A percentile compares a stretch with the other conserved stretches of the same genome.
These are phyloP conservation scores for Monosporascus sp. DNA, from an alignment of 2,329 filamentous ascomycete species.

Conservation along the genomic window DNA sequence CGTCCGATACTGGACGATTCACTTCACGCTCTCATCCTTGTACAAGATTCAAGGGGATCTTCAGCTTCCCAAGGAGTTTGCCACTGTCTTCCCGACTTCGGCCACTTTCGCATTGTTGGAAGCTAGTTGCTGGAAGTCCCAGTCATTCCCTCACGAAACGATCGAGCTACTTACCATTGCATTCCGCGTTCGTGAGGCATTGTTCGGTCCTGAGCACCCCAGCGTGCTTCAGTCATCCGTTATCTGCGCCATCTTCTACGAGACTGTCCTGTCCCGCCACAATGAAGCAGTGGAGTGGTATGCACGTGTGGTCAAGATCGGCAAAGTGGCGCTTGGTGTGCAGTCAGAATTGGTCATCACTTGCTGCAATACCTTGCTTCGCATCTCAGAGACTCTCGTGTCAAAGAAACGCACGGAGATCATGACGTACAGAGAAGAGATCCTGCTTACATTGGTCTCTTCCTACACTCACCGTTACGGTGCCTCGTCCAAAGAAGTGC, in stretches of 20 bases:
- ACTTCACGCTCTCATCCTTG: background rate
- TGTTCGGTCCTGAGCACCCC: background rate
- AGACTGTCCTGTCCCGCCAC: background rate
- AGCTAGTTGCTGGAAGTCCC: background rate
- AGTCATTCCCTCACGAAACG: background rate
- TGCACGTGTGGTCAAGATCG: background rate
- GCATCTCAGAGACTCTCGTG: background rate
- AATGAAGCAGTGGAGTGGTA: background rate
- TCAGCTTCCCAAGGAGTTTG: background rate
- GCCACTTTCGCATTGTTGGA: background rate
- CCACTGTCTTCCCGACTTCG: background rate
- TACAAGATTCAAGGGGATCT: slow-evolving; percentile 1
- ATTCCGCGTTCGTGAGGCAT: background rate
- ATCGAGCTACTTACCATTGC: slow-evolving; percentile 1
- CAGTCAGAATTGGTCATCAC: background rate
- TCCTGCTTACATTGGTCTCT: slow-evolving; percentile 1
- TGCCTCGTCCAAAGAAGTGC: background rate
- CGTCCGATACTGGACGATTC: background rate
- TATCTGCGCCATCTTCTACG: background rate
- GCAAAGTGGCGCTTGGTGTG: background rate
- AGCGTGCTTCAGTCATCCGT: background rate
- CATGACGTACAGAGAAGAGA: slow-evolving; percentile 5
- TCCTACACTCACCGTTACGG: slow-evolving; percentile 5
- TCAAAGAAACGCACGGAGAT: slow-evolving; percentile 1
- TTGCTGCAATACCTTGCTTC: background rate